Evolutionary conservation across 1,284 basidiomycete genomes (phyloP).

Genomic region (Heterobasidion irregulare): DNA sequence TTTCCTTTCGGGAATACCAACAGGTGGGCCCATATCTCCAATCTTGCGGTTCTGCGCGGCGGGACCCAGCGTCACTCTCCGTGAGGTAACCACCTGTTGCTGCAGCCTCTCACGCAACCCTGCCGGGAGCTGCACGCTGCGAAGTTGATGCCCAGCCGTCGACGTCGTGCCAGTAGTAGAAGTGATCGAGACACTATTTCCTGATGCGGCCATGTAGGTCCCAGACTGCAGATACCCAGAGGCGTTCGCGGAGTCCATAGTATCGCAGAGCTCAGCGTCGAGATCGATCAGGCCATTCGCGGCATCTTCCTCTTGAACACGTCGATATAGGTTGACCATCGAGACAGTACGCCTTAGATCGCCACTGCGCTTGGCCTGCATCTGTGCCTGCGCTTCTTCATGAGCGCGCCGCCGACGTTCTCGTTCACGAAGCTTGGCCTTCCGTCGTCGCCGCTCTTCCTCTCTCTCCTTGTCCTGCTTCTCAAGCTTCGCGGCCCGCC

Average conservation of each 20-base stretch:
- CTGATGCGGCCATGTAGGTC: slow-evolving; percentile 81
- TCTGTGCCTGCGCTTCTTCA: neutral
- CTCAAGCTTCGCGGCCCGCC: slow-evolving; percentile 43
- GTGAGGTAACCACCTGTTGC: slow-evolving; percentile 56
- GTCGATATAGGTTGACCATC: slow-evolving; percentile 65
- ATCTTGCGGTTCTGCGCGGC: slow-evolving; percentile 25
- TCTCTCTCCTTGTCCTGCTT: slow-evolving; percentile 35
- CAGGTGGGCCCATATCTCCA: slow-evolving; percentile 56
- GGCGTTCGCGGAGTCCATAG: slow-evolving; percentile 47
- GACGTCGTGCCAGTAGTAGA: slow-evolving; percentile 86
- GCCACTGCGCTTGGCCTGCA: slow-evolving; percentile 28
- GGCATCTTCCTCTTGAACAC: slow-evolving; percentile 22
- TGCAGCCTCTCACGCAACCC: slow-evolving; percentile 49
- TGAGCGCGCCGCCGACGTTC: slow-evolving; percentile 28
- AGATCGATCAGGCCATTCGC: slow-evolving; percentile 33
- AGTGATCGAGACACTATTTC: slow-evolving; percentile 91
- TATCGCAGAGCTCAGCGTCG: slow-evolving; percentile 37
- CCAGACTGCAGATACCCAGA: slow-evolving; percentile 63
- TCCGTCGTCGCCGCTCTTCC: slow-evolving; percentile 30
- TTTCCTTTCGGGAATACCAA: slow-evolving; percentile 42
- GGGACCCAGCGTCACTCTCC: slow-evolving; percentile 32
- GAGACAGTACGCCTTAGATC: slow-evolving; percentile 74
- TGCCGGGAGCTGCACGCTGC: slow-evolving; percentile 39
- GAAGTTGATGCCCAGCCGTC: slow-evolving; percentile 42
- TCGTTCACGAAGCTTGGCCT: slow-evolving; percentile 26